phyloP scores from a whole-genome alignment of 768 basidiomycete species.

The Mycena maculata region DNA sequence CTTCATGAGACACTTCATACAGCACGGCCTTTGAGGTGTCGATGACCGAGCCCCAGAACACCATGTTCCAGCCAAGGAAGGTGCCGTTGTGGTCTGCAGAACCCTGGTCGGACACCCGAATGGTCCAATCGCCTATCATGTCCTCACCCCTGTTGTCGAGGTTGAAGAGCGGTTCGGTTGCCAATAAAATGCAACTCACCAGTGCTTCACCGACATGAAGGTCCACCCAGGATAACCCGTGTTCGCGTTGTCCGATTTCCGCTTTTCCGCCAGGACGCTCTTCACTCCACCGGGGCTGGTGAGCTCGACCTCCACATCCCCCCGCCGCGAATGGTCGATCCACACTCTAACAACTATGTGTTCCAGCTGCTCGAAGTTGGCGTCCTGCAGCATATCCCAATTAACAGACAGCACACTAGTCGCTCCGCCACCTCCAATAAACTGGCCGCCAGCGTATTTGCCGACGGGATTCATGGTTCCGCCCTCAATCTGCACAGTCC shows the following conservation, averaged over 20 bases:
- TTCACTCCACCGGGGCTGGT: constrained; percentile 86
- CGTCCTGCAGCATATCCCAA: constrained; percentile 70
- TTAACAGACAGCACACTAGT: constrained; percentile 73
- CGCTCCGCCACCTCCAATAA: constrained; percentile 75
- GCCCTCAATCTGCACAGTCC: constrained; percentile 73
- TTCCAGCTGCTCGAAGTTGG: constrained; percentile 91
- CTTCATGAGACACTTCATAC: constrained; percentile 68
- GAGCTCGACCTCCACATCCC: constrained; percentile 93
- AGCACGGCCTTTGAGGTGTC: constrained; percentile 74
- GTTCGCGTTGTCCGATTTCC: constrained; percentile 70
- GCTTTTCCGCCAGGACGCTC: constrained; percentile 83
- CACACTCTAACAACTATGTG: constrained; percentile 93
- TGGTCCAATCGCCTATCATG: constrained; percentile 90
- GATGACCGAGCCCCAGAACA: constrained; percentile 89
- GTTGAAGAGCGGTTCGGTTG: not conserved
- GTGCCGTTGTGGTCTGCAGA: constrained; percentile 65
- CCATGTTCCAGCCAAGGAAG: constrained; percentile 95
- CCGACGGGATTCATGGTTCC: constrained; percentile 68
- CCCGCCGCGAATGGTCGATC: constrained; percentile 86
- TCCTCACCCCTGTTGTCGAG: constrained; percentile 82
- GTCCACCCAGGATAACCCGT: constrained; percentile 93
- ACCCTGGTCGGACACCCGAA: constrained; percentile 84
- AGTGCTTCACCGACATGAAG: constrained; percentile 99
- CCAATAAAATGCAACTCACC: constrained; percentile 62
- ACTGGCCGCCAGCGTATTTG: constrained; percentile 70